Percentiles rank a stretch among this genome's conserved stretches.
Evolutionary conservation across 2,329 filamentous ascomycete genomes (phyloP).

Genomic region (Didymella pomorum): DNA sequence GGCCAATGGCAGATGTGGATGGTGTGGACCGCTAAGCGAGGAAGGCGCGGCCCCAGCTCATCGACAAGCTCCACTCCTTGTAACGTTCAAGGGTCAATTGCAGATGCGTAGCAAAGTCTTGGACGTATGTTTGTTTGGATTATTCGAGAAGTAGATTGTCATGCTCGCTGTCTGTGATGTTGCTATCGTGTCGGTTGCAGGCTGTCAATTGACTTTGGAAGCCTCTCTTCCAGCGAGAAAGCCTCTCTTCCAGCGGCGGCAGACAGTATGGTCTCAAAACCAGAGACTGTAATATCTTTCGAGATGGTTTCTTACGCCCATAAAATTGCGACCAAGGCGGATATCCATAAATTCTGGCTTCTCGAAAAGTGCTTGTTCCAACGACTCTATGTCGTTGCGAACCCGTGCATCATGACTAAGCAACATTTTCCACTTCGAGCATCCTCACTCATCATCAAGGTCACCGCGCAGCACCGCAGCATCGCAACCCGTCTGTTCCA

Average conservation of each 20-base stretch:
- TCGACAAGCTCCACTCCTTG: neutral
- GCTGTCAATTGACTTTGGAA: neutral
- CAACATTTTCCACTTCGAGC: slow-evolving; percentile 12
- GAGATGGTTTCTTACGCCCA: neutral
- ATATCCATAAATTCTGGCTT: neutral
- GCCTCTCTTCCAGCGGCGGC: neutral
- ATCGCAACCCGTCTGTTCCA: neutral
- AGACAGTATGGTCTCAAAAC: neutral
- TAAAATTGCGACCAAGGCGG: neutral
- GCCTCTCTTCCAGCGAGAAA: neutral
- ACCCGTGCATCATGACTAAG: slow-evolving; percentile 11
- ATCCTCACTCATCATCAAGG: slow-evolving; percentile 15
- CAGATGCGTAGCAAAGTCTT: neutral
- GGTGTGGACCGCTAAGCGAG: neutral
- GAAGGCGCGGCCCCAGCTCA: neutral
- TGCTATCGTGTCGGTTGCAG: neutral
- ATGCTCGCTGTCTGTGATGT: neutral
- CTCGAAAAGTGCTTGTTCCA: neutral
- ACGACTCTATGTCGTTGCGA: neutral
- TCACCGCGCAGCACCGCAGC: neutral
- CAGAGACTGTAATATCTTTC: neutral
- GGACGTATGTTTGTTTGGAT: neutral
- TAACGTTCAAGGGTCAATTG: neutral
- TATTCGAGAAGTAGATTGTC: neutral
- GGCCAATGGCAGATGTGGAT: neutral